These are phyloP conservation scores for Colletotrichum eremochloae DNA, from an alignment of 2,329 filamentous ascomycete genomes.

Conservation along the genomic window DNA sequence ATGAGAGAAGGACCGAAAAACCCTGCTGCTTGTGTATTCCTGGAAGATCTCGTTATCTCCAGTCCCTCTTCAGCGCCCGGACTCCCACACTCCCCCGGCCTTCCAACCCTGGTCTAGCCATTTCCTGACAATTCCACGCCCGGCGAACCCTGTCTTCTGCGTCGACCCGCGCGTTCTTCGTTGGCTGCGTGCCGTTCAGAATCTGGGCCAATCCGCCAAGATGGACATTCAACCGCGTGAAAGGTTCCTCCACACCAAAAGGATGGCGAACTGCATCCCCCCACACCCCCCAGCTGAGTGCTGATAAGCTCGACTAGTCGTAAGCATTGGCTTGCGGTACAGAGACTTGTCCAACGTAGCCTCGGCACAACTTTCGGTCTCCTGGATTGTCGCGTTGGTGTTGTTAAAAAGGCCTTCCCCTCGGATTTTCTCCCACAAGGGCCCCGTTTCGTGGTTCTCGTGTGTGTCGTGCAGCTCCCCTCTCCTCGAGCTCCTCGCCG, in stretches of 20 bases:
- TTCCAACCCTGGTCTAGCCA: slow-evolving; percentile 17
- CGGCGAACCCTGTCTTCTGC: slow-evolving; percentile 32
- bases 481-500: slow-evolving; percentile 28
- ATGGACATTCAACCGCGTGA: slow-evolving; percentile 37
- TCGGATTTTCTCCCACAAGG: slow-evolving; percentile 13
- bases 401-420: slow-evolving; percentile 41
- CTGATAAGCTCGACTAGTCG: slow-evolving; percentile 43
- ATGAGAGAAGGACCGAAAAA: not conserved
- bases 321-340: slow-evolving; percentile 13
- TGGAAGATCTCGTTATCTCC: slow-evolving; percentile 26
- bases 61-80: slow-evolving; percentile 1
- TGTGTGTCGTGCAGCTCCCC: slow-evolving; percentile 37
- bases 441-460: slow-evolving; percentile 9
- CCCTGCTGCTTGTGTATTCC: slow-evolving; percentile 11
- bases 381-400: slow-evolving; percentile 33
- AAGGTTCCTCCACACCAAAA: slow-evolving; percentile 37
- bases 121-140: slow-evolving; percentile 25
- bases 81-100: slow-evolving; percentile 4
- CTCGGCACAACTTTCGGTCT: slow-evolving; percentile 43
- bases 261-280: slow-evolving; percentile 29
- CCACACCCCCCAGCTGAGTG: slow-evolving; percentile 18
- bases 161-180: slow-evolving; percentile 25
- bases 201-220: slow-evolving; percentile 39
- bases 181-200: slow-evolving; percentile 31
- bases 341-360: slow-evolving; percentile 22